phyloP scores from a whole-genome alignment of 768 basidiomycete genomes.

The Dacryopinax spathularia region DNA sequence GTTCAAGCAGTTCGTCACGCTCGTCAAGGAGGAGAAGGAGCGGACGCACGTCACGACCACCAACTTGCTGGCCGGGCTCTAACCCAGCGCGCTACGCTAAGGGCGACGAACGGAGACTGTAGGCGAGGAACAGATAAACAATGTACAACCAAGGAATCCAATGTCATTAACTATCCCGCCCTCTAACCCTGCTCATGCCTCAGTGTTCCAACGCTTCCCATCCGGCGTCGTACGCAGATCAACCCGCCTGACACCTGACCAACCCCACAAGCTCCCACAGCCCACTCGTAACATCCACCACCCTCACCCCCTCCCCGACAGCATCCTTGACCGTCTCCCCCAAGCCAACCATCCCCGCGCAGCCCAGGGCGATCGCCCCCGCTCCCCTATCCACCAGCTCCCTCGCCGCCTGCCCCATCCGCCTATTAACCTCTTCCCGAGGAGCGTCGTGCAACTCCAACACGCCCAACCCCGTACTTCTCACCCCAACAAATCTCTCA shows the following conservation, averaged over 20 bases:
- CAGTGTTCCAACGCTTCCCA: neutral
- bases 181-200: neutral
- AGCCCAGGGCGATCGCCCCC: slow-evolving; percentile 19
- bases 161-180: neutral
- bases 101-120: neutral
- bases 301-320: slow-evolving; percentile 12
- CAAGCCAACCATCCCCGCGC: slow-evolving; percentile 23
- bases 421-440: slow-evolving; percentile 16
- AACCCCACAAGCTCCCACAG: neutral
- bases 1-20: slow-evolving; percentile 57
- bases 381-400: slow-evolving; percentile 13
- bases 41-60: slow-evolving; percentile 28
- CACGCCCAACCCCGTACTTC: slow-evolving; percentile 25
- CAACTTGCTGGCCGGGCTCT: neutral
- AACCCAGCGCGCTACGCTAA: neutral
- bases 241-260: neutral
- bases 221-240: neutral
- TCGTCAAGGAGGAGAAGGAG: slow-evolving; percentile 68
- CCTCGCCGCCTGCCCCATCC: slow-evolving; percentile 20
- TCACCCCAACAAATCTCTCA: slow-evolving; percentile 21
- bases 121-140: too few relatives aligned
- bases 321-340: slow-evolving; percentile 13
- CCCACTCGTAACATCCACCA: slow-evolving; percentile 16
- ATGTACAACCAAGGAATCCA: neutral
- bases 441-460: slow-evolving; percentile 22